Conservation (phyloP, 2,329 filamentous ascomycete genomes). For the Rhytidhysteron rufulum region DNA sequence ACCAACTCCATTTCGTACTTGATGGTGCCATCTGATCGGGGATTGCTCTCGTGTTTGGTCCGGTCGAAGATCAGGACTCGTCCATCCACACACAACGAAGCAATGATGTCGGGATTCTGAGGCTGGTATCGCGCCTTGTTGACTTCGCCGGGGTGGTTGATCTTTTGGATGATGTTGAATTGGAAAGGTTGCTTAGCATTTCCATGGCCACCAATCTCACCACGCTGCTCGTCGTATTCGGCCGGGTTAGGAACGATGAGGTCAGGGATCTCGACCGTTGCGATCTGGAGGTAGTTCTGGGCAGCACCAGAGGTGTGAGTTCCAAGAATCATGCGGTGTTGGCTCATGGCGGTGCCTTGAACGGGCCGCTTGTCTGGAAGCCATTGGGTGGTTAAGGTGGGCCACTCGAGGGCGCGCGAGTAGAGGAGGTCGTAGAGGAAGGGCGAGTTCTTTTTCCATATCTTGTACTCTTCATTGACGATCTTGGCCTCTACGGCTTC, state of each 20-base stretch:
- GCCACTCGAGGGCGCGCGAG: constrained; percentile 94
- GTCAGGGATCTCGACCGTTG: constrained; percentile 89
- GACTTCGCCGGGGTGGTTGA: constrained; percentile 93
- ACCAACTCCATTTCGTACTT: constrained; percentile 80
- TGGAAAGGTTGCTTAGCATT: constrained; percentile 73
- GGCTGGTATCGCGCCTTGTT: constrained; percentile 98
- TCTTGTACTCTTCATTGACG: constrained; percentile 99
- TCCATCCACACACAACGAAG: constrained; percentile 84
- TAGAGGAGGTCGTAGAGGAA: constrained; percentile 98
- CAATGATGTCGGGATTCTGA: constrained; percentile 94
- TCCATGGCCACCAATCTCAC: constrained; percentile 91
- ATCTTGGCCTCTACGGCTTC: constrained; percentile 75
- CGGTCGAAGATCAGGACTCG: constrained; percentile 91
- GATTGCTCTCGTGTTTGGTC: constrained; percentile 82
- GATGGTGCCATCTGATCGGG: constrained; percentile 60
- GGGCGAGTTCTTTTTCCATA: constrained; percentile 99
- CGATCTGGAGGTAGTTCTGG: constrained; percentile 91
- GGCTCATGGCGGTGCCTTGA: constrained; percentile 79
- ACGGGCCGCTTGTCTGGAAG: constrained; percentile 67
- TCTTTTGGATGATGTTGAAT: constrained; percentile 91
- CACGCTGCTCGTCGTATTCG: constrained; percentile 87
- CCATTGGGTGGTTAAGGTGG: constrained; percentile 96
- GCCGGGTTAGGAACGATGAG: constrained; percentile 66
- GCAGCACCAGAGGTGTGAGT: constrained; percentile 88
- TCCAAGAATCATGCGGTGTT: constrained; percentile 85